phyloP scores from a whole-genome alignment of 306 rosid genomes.

The Gynostemma pentaphyllum region DNA sequence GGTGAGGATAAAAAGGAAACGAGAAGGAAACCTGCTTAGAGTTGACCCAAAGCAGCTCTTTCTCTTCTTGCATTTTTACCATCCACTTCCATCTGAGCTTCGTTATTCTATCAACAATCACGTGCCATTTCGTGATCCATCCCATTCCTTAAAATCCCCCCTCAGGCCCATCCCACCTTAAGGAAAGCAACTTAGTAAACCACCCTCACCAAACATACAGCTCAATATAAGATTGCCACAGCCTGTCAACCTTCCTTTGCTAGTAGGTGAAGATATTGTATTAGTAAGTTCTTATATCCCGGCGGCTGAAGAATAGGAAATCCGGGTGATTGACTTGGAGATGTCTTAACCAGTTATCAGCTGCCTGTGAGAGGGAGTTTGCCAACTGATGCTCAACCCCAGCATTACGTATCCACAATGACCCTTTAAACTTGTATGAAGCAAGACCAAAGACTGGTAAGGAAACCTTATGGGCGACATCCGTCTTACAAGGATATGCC shows the following conservation, averaged over 20 bases:
- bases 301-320: slow-evolving; percentile 25
- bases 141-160: neutral
- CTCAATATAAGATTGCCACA: neutral
- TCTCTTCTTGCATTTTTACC: neutral
- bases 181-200: neutral
- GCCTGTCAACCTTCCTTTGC: neutral
- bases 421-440: slow-evolving; percentile 44
- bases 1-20: slow-evolving; percentile 1
- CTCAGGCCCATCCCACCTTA: neutral
- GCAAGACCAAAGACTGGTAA: slow-evolving; percentile 48
- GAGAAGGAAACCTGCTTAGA: neutral
- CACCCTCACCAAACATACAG: neutral
- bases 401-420: slow-evolving; percentile 27
- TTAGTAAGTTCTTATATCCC: slow-evolving; percentile 2
- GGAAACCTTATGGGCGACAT: slow-evolving; percentile 20
- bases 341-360: slow-evolving; percentile 34
- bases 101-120: neutral
- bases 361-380: slow-evolving; percentile 27
- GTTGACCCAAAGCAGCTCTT: neutral
- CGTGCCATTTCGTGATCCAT: neutral
- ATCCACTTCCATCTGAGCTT: neutral
- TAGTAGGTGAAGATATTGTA: neutral
- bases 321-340: slow-evolving; percentile 42
- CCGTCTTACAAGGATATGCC: slow-evolving; percentile 21
- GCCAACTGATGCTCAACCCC: slow-evolving; percentile 28